These are phyloP conservation scores for Daldinia concentrica DNA, from an alignment of 495 filamentous ascomycete species.

Conservation along the genomic window DNA sequence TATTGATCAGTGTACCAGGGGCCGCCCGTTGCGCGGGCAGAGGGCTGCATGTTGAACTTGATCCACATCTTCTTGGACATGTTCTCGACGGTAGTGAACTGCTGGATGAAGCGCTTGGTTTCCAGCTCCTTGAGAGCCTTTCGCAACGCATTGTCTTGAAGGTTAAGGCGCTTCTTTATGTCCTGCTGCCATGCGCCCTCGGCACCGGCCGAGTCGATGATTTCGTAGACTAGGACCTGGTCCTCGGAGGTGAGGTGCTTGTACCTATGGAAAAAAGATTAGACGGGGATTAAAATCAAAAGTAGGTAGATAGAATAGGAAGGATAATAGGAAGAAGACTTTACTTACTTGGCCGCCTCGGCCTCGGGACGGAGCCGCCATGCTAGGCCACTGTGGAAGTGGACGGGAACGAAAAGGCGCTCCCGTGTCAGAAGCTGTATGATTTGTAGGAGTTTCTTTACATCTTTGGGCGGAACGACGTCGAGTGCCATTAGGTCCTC, in stretches of 20 bases:
- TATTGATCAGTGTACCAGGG: constrained; percentile 91
- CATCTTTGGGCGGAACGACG: constrained; percentile 68
- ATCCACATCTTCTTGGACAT: constrained; percentile 83
- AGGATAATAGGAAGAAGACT: background rate
- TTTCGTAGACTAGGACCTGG: constrained; percentile 81
- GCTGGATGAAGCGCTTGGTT: constrained; percentile 62
- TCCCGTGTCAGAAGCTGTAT: constrained; percentile 71
- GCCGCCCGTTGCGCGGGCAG: constrained; percentile 88
- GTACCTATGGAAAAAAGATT: constrained; percentile 59
- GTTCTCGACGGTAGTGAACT: constrained; percentile 71
- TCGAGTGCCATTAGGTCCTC: constrained; percentile 69
- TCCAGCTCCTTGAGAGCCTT: constrained; percentile 81
- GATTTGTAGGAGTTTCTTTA: constrained; percentile 65
- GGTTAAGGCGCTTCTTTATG: constrained; percentile 75
- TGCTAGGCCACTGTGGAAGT: constrained; percentile 63
- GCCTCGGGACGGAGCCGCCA: constrained; percentile 74
- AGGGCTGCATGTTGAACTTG: constrained; percentile 77
- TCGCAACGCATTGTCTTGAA: constrained; percentile 80
- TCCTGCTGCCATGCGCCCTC: constrained; percentile 90
- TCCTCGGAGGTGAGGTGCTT: constrained; percentile 69
- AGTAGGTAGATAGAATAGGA: background rate
- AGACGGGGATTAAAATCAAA: background rate
- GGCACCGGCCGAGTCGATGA: constrained; percentile 80
- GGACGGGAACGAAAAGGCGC: constrained; percentile 70
- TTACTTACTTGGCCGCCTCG: constrained; percentile 75